phyloP scores from a whole-genome alignment of 2,329 filamentous ascomycete species.

The Thermothelomyces thermophilus region DNA sequence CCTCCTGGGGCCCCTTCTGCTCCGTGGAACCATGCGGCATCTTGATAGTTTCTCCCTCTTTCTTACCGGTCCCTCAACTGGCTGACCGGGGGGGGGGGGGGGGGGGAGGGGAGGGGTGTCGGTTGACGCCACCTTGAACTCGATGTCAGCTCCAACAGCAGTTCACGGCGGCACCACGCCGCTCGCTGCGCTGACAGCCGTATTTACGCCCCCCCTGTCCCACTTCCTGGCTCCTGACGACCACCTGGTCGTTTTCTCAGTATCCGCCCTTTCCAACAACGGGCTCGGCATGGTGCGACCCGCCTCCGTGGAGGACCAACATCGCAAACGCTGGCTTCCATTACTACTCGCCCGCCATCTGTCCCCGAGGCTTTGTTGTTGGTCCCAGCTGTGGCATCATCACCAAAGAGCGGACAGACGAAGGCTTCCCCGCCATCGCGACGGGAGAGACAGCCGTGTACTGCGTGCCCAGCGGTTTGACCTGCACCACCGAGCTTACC shows the following conservation, averaged over 20 bases:
- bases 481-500: constrained; percentile 36
- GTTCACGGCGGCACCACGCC: constrained; percentile 27
- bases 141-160: constrained; percentile 19
- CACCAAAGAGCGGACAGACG: constrained; percentile 24
- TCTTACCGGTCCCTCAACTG: constrained; percentile 4
- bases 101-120: too few species aligned
- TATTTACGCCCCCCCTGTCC: constrained; percentile 37
- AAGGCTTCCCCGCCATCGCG: constrained; percentile 29
- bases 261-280: constrained; percentile 31
- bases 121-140: constrained; percentile 5
- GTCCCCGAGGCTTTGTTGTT: constrained; percentile 33
- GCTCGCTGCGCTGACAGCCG: constrained; percentile 35
- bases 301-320: constrained; percentile 32
- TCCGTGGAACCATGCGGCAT: not conserved
- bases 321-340: constrained; percentile 32
- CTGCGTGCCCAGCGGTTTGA: constrained; percentile 31
- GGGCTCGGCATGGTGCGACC: constrained; percentile 31
- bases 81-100: constrained; percentile 7
- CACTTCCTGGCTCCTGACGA: constrained; percentile 36
- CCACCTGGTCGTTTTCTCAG: constrained; percentile 34
- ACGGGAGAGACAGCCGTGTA: constrained; percentile 30
- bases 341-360: constrained; percentile 37
- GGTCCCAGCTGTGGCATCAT: constrained; percentile 29
- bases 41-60: not conserved
- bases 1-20: not conserved